These are phyloP conservation scores for Quercus alba DNA, from an alignment of 306 rosid species.

Conservation along the genomic window DNA sequence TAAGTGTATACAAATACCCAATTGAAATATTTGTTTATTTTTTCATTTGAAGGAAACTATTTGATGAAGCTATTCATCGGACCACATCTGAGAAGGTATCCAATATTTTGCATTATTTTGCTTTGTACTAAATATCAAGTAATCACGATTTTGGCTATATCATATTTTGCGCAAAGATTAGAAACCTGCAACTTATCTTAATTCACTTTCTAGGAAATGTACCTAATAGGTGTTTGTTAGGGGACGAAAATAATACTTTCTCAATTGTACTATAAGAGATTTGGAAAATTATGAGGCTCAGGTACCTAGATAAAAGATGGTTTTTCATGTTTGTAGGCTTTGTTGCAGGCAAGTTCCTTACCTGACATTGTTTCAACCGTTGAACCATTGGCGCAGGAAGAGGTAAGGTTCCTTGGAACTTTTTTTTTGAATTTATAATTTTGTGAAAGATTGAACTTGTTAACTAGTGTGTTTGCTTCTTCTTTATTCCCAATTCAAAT, in stretches of 20 bases:
- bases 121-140: background rate
- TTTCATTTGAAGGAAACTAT: constrained; percentile 60
- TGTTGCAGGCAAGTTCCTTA: constrained; percentile 26
- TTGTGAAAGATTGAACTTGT: constrained; percentile 5
- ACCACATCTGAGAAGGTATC: constrained; percentile 62
- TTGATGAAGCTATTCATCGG: constrained; percentile 44
- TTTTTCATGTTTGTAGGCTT: constrained; percentile 1
- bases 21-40: background rate
- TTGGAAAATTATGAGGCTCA: background rate
- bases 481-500: background rate
- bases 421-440: background rate
- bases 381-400: constrained; percentile 20
- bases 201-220: background rate
- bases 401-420: constrained; percentile 7
- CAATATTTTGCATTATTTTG: background rate
- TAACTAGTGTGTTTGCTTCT: background rate
- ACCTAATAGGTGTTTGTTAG: background rate
- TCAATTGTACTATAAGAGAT: background rate
- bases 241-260: background rate
- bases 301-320: background rate
- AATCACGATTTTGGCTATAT: background rate
- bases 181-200: background rate
- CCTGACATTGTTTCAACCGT: background rate
- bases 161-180: background rate
- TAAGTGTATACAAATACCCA: background rate